Evolutionary conservation across 2,329 filamentous ascomycete genomes (phyloP).

Genomic region (Chrysosporium queenslandicum): DNA sequence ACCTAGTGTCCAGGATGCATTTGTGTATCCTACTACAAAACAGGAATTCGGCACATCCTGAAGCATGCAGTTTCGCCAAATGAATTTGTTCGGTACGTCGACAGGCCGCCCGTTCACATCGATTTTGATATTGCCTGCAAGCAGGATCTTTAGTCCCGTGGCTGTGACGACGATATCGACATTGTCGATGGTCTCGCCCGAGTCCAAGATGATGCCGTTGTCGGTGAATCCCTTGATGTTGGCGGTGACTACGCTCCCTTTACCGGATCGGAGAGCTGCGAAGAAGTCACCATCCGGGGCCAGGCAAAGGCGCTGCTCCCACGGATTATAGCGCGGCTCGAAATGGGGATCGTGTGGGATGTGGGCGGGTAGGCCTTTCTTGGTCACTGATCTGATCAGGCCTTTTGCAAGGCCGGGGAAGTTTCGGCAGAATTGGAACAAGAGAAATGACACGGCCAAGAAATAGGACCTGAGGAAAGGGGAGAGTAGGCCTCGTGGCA

Average conservation of each 20-base stretch:
- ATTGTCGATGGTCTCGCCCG: conserved; percentile 30
- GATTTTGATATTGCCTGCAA: conserved; percentile 31
- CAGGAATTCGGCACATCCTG: conserved; percentile 37
- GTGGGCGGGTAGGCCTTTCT: conserved; percentile 44
- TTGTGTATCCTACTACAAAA: conserved; percentile 37
- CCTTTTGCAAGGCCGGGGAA: conserved; percentile 45
- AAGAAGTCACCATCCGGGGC: conserved; percentile 54
- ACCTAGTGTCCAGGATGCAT: conserved; percentile 39
- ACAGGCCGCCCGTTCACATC: conserved; percentile 27
- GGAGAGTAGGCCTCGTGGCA: conserved; percentile 33
- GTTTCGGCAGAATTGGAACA: conserved; percentile 44
- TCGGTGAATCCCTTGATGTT: conserved; percentile 44
- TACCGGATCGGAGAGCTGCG: conserved; percentile 41
- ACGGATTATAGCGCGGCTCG: conserved; percentile 54
- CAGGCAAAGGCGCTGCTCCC: conserved; percentile 67
- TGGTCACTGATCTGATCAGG: conserved; percentile 40
- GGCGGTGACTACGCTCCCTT: conserved; percentile 46
- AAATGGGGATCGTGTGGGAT: conserved; percentile 54
- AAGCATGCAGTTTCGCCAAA: conserved; percentile 38
- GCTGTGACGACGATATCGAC: conserved; percentile 39
- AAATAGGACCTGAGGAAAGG: conserved; percentile 29
- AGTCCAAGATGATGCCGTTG: conserved; percentile 41
- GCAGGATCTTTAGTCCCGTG: conserved; percentile 35
- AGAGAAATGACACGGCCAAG: conserved; percentile 32
- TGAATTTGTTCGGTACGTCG: conserved; percentile 18